Base-by-base conservation (phyloP, 2,329 filamentous ascomycete genomes). In the Sordariomycetes sp. region DNA sequence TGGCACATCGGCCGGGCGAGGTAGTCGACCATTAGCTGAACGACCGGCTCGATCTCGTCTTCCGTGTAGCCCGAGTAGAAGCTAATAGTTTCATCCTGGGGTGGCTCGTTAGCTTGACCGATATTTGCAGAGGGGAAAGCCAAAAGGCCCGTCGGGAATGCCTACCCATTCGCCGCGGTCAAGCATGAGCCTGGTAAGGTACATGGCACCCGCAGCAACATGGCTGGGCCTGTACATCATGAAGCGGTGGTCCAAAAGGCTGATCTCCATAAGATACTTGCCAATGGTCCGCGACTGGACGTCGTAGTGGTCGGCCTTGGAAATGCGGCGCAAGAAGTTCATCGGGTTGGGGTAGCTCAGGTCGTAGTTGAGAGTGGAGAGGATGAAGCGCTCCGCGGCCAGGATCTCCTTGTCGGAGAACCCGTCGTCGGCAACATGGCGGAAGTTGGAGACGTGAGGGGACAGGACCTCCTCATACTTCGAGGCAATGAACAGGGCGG, bases 391-490 rank as follows among this genome's bases (percentile, higher is more conserved):
- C 75, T 99, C 94, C n/a, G 94, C 94, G 68, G 90, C 93, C 46
- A 99, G 81, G 64, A 99, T 97, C 76, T 99, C 94, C 53, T 89
- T 85, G 71, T 97, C 93, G 4, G 86, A 89, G 74, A 97, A 99
- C 59, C 93, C 94, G 72, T 97, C 91, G 68, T 99, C 94, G 68
- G 94, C 91, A 65, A 99, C 92, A 67, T 96, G 90, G 66, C 89
- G 89, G 79, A 99, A 99, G 80, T 97, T 97, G 71, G 89, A 87
- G 46, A 99, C 92, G 65, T 97, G 93, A 53, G 94, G 94, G 12
- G 94, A 97, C 55, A 99, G 82, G 55, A 99, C 92, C 71, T 99
- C 94, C 74, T 99, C 93, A 71, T 97, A 99, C 77, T 99, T 99
- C 68, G 93, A 95, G 14, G 94, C 94, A 68, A 97, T 96, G 78